Conservation (phyloP, 106 monocot species). For the Dendrobium officinale region DNA sequence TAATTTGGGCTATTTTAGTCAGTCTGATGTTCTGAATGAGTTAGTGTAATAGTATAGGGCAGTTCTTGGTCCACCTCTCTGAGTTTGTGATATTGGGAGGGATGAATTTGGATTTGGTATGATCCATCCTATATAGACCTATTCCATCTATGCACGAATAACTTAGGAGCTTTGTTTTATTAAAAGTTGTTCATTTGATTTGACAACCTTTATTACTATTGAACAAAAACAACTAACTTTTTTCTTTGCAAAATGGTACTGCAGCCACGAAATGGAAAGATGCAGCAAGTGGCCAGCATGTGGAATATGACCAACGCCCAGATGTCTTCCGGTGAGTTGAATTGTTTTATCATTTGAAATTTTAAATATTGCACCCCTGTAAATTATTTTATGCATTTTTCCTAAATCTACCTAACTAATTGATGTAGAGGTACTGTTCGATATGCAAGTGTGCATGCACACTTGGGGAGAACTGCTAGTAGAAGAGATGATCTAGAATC, state of each 20-base stretch:
- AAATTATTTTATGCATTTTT: background rate
- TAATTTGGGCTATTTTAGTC: too few relatives aligned
- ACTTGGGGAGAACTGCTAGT: constrained; percentile 79
- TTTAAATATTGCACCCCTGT: background rate
- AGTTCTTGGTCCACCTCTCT: background rate
- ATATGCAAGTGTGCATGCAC: constrained; percentile 94
- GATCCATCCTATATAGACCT: background rate
- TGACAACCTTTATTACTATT: background rate
- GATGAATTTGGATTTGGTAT: background rate
- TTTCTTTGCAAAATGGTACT: background rate
- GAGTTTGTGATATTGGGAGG: background rate
- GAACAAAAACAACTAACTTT: background rate
- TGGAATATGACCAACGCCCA: constrained; percentile 85
- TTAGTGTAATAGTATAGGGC: background rate
- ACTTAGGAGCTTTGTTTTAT: background rate
- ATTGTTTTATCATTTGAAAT: background rate
- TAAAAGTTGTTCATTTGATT: background rate
- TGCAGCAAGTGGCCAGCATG: constrained; percentile 40
- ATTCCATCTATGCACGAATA: background rate
- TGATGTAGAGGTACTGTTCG: constrained; percentile 67
- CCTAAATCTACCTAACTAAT: background rate
- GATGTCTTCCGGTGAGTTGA: constrained; percentile 62
- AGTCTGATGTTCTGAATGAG: too few relatives aligned
- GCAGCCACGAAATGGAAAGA: constrained; percentile 85
- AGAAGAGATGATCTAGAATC: constrained; percentile 93